Conservation (phyloP, 192 early-diverging fungal species). For the Globomyces pollinis-pini region DNA sequence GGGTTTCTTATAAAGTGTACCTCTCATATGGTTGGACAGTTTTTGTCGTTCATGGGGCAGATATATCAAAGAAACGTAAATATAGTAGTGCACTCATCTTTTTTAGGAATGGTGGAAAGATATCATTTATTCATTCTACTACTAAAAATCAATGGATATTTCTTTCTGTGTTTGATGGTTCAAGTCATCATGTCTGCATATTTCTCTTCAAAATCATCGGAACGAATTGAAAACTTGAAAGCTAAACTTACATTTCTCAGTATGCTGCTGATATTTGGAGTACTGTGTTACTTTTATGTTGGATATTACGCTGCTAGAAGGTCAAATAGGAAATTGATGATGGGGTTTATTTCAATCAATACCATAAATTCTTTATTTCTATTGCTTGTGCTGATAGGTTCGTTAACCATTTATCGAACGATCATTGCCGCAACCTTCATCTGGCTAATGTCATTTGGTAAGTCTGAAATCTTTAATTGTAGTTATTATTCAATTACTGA, state of each 20-base stretch:
- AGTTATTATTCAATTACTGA: background rate
- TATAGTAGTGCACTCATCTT: no score
- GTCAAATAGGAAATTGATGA: background rate
- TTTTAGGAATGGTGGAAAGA: conserved; percentile 3
- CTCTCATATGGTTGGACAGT: conserved; percentile 1
- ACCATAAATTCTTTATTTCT: background rate
- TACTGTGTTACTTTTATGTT: background rate
- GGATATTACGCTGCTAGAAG: background rate
- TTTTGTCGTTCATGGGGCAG: conserved; percentile 2
- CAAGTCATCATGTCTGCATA: background rate
- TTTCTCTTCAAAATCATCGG: background rate
- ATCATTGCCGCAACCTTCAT: background rate
- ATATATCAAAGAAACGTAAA: conserved; percentile 2
- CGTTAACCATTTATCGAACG: background rate
- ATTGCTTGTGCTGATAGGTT: background rate
- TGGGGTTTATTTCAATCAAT: background rate
- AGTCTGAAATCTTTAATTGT: background rate
- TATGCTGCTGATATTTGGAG: background rate
- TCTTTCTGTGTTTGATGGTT: background rate
- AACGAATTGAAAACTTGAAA: background rate
- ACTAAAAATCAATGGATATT: conserved; percentile 1
- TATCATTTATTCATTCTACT: conserved; percentile 10
- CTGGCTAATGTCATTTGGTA: conserved; percentile 8
- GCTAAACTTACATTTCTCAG: background rate
- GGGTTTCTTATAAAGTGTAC: background rate